A percentile compares a stretch with the other conserved stretches of the same genome.
These are phyloP conservation scores for Cytauxzoon felis DNA, from an alignment of 169 alveolate genomes.

Conservation along the genomic window DNA sequence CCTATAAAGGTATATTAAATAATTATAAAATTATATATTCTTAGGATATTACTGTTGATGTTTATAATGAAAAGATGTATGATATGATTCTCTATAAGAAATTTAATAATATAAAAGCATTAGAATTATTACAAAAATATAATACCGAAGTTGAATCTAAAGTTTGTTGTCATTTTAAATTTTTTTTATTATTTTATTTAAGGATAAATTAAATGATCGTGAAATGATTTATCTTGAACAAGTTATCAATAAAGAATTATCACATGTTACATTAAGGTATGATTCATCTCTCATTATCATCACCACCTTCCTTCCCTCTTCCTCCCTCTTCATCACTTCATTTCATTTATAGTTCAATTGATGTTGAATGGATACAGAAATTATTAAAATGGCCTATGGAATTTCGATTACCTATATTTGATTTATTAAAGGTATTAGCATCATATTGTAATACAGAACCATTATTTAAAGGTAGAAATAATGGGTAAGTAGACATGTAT, in stretches of 20 bases:
- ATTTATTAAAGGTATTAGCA: constrained; percentile 32
- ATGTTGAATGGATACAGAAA: constrained; percentile 29
- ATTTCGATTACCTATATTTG: constrained; percentile 48
- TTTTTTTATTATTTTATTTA: no score
- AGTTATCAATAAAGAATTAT: background rate
- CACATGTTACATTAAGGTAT: constrained; percentile 1
- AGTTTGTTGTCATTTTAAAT: no score
- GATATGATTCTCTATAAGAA: constrained; percentile 37
- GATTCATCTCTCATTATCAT: no score
- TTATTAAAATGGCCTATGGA: constrained; percentile 50
- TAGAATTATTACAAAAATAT: constrained; percentile 8
- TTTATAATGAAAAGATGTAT: constrained; percentile 8
- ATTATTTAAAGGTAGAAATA: constrained; percentile 26
- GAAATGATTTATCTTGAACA: constrained; percentile 15
- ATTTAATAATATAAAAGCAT: constrained; percentile 38
- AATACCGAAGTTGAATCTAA: background rate
- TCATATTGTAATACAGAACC: background rate
- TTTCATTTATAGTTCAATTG: background rate
- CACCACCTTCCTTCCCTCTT: no score
- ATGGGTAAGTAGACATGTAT: constrained; percentile 5
- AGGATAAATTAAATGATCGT: background rate
- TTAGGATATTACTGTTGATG: background rate
- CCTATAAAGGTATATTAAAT: background rate
- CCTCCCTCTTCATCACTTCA: background rate
- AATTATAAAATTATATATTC: background rate